Evolutionary conservation across 345 rosid species (phyloP).

Genomic region (Kernera saxatilis): DNA sequence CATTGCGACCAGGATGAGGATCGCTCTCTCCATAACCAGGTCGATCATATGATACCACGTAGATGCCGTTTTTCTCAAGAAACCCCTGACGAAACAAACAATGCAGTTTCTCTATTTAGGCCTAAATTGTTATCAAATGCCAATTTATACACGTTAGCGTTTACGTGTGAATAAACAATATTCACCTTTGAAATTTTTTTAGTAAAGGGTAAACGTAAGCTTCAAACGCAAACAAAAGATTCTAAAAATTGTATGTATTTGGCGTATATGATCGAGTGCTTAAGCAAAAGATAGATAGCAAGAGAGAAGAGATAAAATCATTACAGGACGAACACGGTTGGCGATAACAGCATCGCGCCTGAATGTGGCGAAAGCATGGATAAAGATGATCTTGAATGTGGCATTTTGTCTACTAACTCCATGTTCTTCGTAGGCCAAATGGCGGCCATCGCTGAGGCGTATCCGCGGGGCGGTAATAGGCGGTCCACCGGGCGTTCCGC

Average conservation of each 20-base stretch:
- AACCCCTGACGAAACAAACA: constrained; percentile 47
- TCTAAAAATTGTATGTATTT: too few species aligned
- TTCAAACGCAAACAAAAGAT: too few species aligned
- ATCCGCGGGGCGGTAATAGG: constrained; percentile 49
- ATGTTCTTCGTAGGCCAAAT: constrained; percentile 52
- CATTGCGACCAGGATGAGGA: constrained; percentile 25
- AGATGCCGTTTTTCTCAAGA: constrained; percentile 58
- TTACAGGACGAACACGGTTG: constrained; percentile 29
- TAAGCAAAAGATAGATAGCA: not conserved
- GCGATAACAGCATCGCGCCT: constrained; percentile 43
- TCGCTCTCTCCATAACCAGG: constrained; percentile 52
- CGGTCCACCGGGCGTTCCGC: constrained; percentile 49
- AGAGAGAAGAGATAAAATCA: not conserved
- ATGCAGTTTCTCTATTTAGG: not conserved
- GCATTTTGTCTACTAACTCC: constrained; percentile 49
- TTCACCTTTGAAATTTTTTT: too few species aligned
- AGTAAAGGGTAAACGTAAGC: too few species aligned
- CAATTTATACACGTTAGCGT: too few species aligned
- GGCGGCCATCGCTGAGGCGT: constrained; percentile 54
- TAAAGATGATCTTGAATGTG: constrained; percentile 42
- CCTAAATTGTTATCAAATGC: too few species aligned
- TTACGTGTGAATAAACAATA: too few species aligned
- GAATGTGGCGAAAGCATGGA: constrained; percentile 44
- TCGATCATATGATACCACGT: constrained; percentile 68
- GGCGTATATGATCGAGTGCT: too few species aligned